Evolutionary conservation across 2,329 filamentous ascomycete species (phyloP).

Genomic region (Xylaria sp.): DNA sequence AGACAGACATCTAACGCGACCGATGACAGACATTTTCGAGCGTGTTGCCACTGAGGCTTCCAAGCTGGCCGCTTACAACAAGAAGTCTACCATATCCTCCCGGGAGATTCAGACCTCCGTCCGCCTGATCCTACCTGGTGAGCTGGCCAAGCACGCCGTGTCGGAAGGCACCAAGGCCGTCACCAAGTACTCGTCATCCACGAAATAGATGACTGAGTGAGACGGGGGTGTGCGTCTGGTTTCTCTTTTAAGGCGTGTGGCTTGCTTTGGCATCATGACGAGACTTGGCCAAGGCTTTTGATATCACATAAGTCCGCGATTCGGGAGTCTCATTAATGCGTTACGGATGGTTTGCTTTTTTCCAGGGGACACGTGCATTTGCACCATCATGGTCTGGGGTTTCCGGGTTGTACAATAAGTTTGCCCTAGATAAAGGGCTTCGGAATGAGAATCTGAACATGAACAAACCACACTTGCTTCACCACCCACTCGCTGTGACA

Average conservation of each 20-base stretch:
- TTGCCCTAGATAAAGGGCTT: slow-evolving; percentile 63
- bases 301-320: slow-evolving; percentile 39
- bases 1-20: slow-evolving; percentile 24
- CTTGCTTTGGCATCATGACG: slow-evolving; percentile 62
- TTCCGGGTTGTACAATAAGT: slow-evolving; percentile 72
- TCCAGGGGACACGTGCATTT: slow-evolving; percentile 69
- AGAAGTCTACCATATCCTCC: slow-evolving; percentile 99
- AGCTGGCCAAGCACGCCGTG: slow-evolving; percentile 98
- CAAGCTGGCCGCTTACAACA: slow-evolving; percentile 99
- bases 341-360: slow-evolving; percentile 71
- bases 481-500: too few relatives aligned
- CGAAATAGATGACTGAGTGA: slow-evolving; percentile 74
- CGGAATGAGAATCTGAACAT: slow-evolving; percentile 66
- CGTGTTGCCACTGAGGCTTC: slow-evolving; percentile 97
- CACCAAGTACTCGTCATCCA: slow-evolving; percentile 99
- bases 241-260: slow-evolving; percentile 59
- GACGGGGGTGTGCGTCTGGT: slow-evolving; percentile 46
- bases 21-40: slow-evolving; percentile 89
- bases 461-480: slow-evolving; percentile 38
- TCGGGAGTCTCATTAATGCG: slow-evolving; percentile 69
- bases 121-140: slow-evolving; percentile 94
- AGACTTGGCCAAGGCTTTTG: slow-evolving; percentile 46
- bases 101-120: slow-evolving; percentile 99
- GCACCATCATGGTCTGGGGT: slow-evolving; percentile 68
- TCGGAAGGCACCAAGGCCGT: slow-evolving; percentile 99